phyloP scores from a whole-genome alignment of 768 basidiomycete genomes.

The Lentinula guzmanii region DNA sequence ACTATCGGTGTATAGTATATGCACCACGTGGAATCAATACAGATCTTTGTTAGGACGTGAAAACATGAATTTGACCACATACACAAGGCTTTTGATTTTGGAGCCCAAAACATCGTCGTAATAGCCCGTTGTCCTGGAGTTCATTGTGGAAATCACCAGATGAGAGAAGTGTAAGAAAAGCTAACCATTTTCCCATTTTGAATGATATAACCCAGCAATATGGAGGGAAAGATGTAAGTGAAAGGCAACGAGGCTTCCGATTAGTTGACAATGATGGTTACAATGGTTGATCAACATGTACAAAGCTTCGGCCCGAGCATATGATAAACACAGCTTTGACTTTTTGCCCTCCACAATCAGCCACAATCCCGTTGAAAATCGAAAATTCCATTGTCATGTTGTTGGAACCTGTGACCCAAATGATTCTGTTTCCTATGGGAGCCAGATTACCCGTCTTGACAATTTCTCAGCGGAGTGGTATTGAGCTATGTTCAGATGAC shows the following conservation, averaged over 20 bases:
- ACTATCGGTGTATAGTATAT: conserved; percentile 25
- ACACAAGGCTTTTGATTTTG: conserved; percentile 79
- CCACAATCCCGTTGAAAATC: no score
- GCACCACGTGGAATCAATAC: conserved; percentile 3
- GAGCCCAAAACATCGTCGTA: conserved; percentile 67
- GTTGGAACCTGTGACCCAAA: neutral
- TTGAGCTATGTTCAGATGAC: neutral
- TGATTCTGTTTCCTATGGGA: neutral
- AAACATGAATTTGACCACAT: conserved; percentile 24
- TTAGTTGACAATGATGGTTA: neutral
- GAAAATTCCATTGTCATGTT: neutral
- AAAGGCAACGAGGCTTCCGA: neutral
- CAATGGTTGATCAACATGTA: neutral
- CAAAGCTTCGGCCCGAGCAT: neutral
- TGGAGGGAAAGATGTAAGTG: neutral
- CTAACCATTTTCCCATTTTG: conserved; percentile 70
- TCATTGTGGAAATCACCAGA: neutral
- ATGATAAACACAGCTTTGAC: neutral
- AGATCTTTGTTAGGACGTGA: conserved; percentile 1
- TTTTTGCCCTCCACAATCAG: neutral
- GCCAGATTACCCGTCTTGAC: neutral
- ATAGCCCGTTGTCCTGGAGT: conserved; percentile 60
- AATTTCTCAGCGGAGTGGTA: neutral
- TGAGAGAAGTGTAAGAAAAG: conserved; percentile 8
- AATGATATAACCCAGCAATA: neutral